Evolutionary conservation across 2,329 filamentous ascomycete species (phyloP).

Genomic region (Colletotrichum limetticola): DNA sequence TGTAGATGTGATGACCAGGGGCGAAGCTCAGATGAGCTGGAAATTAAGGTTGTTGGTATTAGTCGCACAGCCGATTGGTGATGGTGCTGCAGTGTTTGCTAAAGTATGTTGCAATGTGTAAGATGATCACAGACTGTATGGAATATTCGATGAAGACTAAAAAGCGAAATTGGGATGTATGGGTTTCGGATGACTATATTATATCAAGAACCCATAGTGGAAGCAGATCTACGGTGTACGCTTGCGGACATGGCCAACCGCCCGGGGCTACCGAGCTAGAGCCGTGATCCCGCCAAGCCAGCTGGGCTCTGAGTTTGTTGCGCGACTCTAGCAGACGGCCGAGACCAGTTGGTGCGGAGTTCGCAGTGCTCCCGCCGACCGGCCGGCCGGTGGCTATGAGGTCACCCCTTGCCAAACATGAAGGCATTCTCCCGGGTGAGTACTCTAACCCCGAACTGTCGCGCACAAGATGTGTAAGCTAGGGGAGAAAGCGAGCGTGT

Average conservation of each 20-base stretch:
- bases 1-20: neutral
- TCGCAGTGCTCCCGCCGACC: conserved; percentile 18
- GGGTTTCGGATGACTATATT: conserved; percentile 9
- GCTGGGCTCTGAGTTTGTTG: neutral
- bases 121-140: neutral
- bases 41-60: neutral
- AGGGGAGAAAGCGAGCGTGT: neutral
- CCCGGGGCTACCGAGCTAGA: conserved; percentile 6
- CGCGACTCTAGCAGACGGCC: neutral
- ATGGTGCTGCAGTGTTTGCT: too few relatives aligned
- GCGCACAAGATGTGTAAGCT: neutral
- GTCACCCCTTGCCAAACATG: conserved; percentile 13
- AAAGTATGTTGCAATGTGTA: neutral
- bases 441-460: neutral
- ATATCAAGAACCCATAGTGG: neutral
- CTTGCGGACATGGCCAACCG: conserved; percentile 18
- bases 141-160: neutral
- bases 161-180: neutral
- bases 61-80: neutral
- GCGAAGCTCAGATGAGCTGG: conserved; percentile 17
- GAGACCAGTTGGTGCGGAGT: conserved; percentile 15
- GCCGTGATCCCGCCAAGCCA: conserved; percentile 7
- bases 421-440: neutral
- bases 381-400: conserved; percentile 26
- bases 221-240: neutral